Evolutionary conservation across 148 eudicot species (phyloP), one percentile per base, ranked within the genome.

Genomic region (Silene latifolia): DNA sequence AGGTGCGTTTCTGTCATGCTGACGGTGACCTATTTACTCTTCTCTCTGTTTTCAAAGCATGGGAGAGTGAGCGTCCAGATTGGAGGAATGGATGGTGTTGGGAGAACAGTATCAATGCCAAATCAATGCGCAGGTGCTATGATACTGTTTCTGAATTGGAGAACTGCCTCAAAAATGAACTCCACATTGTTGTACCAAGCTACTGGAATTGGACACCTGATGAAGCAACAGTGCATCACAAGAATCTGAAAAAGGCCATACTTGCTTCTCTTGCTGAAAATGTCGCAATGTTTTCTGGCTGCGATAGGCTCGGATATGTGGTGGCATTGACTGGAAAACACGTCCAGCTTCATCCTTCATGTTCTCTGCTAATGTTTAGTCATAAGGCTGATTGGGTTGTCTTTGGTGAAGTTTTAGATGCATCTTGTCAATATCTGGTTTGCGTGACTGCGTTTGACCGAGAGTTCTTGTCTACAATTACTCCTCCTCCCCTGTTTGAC

Each of bases 81-180:
- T 84, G 58, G 68, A 88, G 78, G 79, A 95, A 81, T 69, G 77
- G 7, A 27, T 92, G 97, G 99, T 95, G 97, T 78, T 95, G 97
- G 97, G 89, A 90, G 20, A 90, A 92, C 75, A 89, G 96, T 74
- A 89, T 92, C 12, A 95, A 95, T 86, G 96, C 97, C 63, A 95
- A 89, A 85, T 77, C 98, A 62, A 87, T 95, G 96, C 79, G 88
- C 60, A 89, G 99, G 80, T 95, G 99, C 82, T 87, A 80, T 39
- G 97, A 90, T 69, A 72, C 88, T 13, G 79, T 95, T 66, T 63
- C 35, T 23, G 99, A 95, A 79, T 73, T 89, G 88, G 97, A 94
- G 73, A 68, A 70, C 60, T 89, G 85, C 82, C 91, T 92, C 69
- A 72, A 87, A 74, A 83, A 67, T 79, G 99, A 95, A 78, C 94